Base-by-base conservation (phyloP, 2,329 filamentous ascomycete genomes). In the Diplocarpon rosae region DNA sequence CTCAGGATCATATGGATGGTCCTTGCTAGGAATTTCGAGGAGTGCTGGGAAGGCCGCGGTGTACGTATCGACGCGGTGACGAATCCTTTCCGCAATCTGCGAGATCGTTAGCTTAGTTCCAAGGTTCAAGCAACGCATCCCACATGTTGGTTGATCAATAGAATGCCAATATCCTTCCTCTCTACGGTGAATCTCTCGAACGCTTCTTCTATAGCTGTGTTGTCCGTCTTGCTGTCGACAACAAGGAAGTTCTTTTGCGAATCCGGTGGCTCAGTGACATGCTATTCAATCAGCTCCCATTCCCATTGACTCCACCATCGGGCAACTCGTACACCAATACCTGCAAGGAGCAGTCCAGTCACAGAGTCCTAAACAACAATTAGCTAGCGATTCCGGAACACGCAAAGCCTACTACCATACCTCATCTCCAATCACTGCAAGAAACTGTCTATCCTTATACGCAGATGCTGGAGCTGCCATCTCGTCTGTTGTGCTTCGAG, bases 391-490 rank as follows among this genome's bases (percentile, higher is more conserved):
- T 20, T 33, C n/a, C 2, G 11, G 7, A 8, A 13, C 37, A 16
- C 17, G 37, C 35, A 15, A 17, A 30, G n/a, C 15, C 33, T 36
- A 24, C 14, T 13, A 11, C 48, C 52, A 39, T 62, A 86, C 92
- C 78, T 98, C 92, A 66, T 98, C 92, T 42, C 92, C 92, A 62
- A 98, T 98, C 39, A 98, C 90, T 53, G 92, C 92, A 47, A 98
- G 78, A 63, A 98, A 95, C 68, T 98, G 84, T 59, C 92, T 78
- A 68, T 96, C 88, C 69, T 88, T 82, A 65, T 72, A 82, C 55
- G 73, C 69, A 50, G 77, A 70, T 39, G 68, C 62, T 46, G 75
- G 67, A 54, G 76, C 69, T 57, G 78, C 73, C 78, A 83, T 83
- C 36, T 65, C 54, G 40, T 34, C 39, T 47, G 37, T 51, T 39